Conservation (phyloP, 345 rosid genomes). For the Eucalyptus albens region DNA sequence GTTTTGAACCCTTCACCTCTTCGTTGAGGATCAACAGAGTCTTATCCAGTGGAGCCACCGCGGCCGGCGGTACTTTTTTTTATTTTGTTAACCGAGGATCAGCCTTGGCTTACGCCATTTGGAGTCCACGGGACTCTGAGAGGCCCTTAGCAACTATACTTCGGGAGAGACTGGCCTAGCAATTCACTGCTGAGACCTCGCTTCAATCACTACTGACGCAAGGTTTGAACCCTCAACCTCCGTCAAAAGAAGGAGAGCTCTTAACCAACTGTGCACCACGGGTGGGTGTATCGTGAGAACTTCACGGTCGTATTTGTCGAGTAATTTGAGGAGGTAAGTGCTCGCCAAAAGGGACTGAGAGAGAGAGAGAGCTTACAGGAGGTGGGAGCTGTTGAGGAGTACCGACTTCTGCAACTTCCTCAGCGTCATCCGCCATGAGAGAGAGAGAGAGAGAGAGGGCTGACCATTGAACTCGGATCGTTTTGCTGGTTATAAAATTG, state of each 20-base stretch:
- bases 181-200: fast-evolving
- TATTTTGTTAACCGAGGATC: no score
- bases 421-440: not conserved
- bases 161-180: no score
- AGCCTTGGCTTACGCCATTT: fast-evolving
- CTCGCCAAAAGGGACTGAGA: not conserved
- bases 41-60: no score
- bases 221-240: no score
- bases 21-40: no score
- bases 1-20: no score
- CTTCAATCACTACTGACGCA: fast-evolving
- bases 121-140: no score
- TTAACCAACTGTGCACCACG: fast-evolving
- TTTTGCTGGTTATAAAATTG: not conserved
- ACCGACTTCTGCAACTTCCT: not conserved
- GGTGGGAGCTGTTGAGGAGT: not conserved
- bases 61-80: no score
- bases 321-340: not conserved
- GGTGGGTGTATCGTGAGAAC: not conserved
- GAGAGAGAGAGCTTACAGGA: not conserved
- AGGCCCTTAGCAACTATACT: no score
- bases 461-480: not conserved
- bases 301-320: not conserved
- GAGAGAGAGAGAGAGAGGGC: not conserved
- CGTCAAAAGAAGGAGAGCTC: no score